Base-by-base conservation (phyloP, 2,329 filamentous ascomycete genomes). In the Colletotrichum truncatum region DNA sequence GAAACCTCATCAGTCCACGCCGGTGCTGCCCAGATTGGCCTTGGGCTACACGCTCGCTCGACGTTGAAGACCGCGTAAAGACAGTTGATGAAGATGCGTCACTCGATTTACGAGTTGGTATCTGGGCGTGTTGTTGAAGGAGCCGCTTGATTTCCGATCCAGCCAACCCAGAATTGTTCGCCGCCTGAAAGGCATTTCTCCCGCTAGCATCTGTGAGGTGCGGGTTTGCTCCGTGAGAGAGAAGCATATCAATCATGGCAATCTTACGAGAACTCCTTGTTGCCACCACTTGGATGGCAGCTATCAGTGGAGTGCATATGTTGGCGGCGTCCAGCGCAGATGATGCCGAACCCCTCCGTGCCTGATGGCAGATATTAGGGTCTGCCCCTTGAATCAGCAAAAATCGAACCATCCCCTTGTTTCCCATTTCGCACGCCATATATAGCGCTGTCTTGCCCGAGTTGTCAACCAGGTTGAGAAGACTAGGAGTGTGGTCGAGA, bases 381-480 rank as follows among this genome's bases (percentile, higher is more conserved):
- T 70, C 57, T 3, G 73, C 73, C 2, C 67, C 67, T 28, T 41
- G 49, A 1, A 45, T 46, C 16, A 75, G 54, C 30, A 75, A 45
- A 18, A 68, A 67, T n/a, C 52, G 32, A 4, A 72, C 73, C 74
- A 75, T 76, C 7, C 60, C 64, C 34, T 68, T 60, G 26, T 76
- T 76, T 3, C 72, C 72, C 49, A 70, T 70, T 51, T 75, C 72
- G 38, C 70, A 74, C 2, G 74, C 73, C 66, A 74, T 71, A 39
- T 70, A 73, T 1, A 75, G 67, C 3, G 74, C 73, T 14, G 73
- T 75, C 46, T 74, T 74, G 10, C 70, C 70, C 45, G 69, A 68
- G 25, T 57, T 59, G 51, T 76, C 72, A 14, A 64, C 18, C 4
- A 53, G 25, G 38, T 76, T 52, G 10, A 74, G 32, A 3, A 73